phyloP scores from a whole-genome alignment of 768 basidiomycete species.

The Termitomyces eurrhizus region DNA sequence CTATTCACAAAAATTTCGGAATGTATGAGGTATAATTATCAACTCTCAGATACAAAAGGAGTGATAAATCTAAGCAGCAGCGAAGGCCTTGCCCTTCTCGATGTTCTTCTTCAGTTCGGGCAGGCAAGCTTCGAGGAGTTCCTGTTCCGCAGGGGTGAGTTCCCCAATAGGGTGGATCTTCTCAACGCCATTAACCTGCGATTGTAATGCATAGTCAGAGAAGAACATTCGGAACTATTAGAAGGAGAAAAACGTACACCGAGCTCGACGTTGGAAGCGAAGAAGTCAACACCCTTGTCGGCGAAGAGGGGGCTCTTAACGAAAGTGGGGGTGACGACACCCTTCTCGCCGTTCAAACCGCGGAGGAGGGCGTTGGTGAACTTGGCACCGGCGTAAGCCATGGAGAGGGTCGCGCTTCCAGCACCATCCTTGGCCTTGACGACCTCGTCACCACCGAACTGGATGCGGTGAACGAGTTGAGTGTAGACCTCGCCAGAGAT shows the following conservation, averaged over 20 bases:
- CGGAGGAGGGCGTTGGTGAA: constrained; percentile 82
- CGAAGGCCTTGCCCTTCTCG: constrained; percentile 87
- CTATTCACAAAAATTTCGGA: background rate
- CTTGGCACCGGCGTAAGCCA: constrained; percentile 93
- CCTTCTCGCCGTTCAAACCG: constrained; percentile 86
- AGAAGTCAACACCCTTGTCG: constrained; percentile 87
- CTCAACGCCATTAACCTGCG: constrained; percentile 79
- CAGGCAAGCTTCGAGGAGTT: constrained; percentile 80
- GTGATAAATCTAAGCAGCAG: constrained; percentile 36
- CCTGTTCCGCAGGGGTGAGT: constrained; percentile 79
- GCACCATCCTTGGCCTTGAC: constrained; percentile 97
- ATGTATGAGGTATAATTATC: background rate
- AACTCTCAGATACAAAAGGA: constrained; percentile 1
- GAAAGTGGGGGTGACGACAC: constrained; percentile 79
- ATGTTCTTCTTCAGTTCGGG: constrained; percentile 98
- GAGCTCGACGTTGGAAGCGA: constrained; percentile 92
- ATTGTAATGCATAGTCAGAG: constrained; percentile 23
- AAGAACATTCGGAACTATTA: background rate
- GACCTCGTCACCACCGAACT: constrained; percentile 97
- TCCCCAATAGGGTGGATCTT: constrained; percentile 85
- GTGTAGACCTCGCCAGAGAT: constrained; percentile 72
- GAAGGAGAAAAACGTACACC: constrained; percentile 56
- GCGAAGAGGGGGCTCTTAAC: constrained; percentile 87
- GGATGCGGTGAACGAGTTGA: constrained; percentile 87
- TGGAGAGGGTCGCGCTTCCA: constrained; percentile 91